These are phyloP conservation scores for Meyerozyma guilliermondii DNA, from an alignment of 1,139 yeast genomes.

Conservation along the genomic window DNA sequence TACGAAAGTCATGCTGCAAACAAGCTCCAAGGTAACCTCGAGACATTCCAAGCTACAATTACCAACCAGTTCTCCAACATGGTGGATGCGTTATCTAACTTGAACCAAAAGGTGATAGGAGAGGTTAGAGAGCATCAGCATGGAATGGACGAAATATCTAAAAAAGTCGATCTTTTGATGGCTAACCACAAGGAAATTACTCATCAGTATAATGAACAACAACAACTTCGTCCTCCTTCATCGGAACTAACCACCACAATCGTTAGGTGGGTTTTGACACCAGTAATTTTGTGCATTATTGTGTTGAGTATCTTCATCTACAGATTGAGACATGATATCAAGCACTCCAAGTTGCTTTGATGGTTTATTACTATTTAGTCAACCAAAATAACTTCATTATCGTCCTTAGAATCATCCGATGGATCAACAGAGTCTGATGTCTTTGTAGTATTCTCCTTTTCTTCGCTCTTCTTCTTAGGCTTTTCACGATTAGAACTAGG, in stretches of 20 bases:
- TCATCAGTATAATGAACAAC: conserved; percentile 20
- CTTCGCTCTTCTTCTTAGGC: conserved; percentile 3
- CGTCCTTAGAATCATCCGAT: not conserved
- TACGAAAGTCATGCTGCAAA: not conserved
- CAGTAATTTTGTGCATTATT: conserved; percentile 33
- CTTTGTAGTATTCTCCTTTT: not conserved
- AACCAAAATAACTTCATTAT: not conserved
- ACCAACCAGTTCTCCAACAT: conserved; percentile 32
- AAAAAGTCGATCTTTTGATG: conserved; percentile 41
- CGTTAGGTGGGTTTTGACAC: conserved; percentile 39
- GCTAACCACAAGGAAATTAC: conserved; percentile 36
- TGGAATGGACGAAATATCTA: conserved; percentile 28
- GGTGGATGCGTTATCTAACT: conserved; percentile 25
- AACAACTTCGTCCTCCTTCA: conserved; percentile 9
- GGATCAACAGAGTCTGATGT: not conserved
- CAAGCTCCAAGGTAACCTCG: conserved; percentile 15
- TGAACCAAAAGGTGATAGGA: conserved; percentile 38
- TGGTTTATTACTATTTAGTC: not conserved
- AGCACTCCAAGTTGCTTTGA: conserved; percentile 49
- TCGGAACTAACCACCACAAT: conserved; percentile 15
- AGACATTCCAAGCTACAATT: conserved; percentile 22
- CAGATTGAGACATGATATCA: conserved; percentile 49
- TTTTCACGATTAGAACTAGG: not conserved
- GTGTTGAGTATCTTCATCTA: conserved; percentile 37
- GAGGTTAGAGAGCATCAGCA: conserved; percentile 43